These are phyloP conservation scores for Calonectria hongkongensis DNA, from an alignment of 2,329 filamentous ascomycete genomes.

Conservation along the genomic window DNA sequence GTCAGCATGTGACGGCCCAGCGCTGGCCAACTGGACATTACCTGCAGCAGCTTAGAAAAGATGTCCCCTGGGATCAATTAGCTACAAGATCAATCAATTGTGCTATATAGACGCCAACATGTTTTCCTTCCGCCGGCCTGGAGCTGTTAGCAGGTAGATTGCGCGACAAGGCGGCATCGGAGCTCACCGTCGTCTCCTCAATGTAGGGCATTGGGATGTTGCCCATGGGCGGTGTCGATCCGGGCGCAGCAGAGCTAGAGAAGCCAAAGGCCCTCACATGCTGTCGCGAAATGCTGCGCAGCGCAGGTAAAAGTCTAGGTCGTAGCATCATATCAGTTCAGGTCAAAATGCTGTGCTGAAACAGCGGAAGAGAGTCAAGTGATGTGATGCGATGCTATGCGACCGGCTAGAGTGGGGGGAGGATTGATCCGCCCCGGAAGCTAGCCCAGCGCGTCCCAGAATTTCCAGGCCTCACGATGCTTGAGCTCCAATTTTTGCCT, in stretches of 20 bases:
- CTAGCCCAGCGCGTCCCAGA: slow-evolving; percentile 48
- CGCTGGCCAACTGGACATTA: slow-evolving; percentile 57
- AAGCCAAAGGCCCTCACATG: slow-evolving; percentile 67
- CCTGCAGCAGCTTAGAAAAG: slow-evolving; percentile 86
- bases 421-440: slow-evolving; percentile 42
- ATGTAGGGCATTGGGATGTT: slow-evolving; percentile 77
- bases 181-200: slow-evolving; percentile 65
- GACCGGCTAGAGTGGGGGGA: slow-evolving; percentile 51
- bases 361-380: slow-evolving; percentile 17
- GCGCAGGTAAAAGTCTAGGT: slow-evolving; percentile 55
- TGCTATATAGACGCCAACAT: slow-evolving; percentile 69
- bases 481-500: slow-evolving; percentile 38
- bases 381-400: slow-evolving; percentile 36
- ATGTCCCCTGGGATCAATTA: slow-evolving; percentile 79
- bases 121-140: slow-evolving; percentile 86
- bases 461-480: slow-evolving; percentile 40
- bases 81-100: slow-evolving; percentile 32
- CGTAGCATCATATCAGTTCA: slow-evolving; percentile 56
- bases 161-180: slow-evolving; percentile 10
- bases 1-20: slow-evolving; percentile 41
- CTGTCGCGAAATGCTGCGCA: slow-evolving; percentile 59
- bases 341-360: slow-evolving; percentile 27
- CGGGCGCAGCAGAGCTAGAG: slow-evolving; percentile 56
- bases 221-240: slow-evolving; percentile 55
- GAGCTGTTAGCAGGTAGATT: slow-evolving; percentile 54